phyloP scores from a whole-genome alignment of 192 early-diverging fungal genomes.

The Gorgonomyces haynaldii region DNA sequence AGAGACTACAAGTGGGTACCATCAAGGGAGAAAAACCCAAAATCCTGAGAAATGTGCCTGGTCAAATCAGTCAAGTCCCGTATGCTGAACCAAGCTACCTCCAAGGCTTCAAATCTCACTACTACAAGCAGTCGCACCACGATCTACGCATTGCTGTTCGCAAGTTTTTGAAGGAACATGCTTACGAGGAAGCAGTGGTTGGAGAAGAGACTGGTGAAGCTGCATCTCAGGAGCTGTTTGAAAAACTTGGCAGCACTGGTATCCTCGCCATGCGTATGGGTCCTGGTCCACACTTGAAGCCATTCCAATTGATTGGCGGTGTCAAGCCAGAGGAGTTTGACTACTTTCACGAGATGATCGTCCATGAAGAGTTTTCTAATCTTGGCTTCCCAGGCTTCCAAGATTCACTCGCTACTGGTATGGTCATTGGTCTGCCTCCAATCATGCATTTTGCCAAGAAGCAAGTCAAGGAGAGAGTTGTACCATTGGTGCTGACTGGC shows the following conservation, averaged over 20 bases:
- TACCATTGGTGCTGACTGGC: conserved; percentile 29
- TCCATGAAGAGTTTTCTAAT: conserved; percentile 27
- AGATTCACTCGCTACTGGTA: conserved; percentile 24
- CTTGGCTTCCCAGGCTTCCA: conserved; percentile 22
- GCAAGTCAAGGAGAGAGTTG: conserved; percentile 26
- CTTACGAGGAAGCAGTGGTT: conserved; percentile 11
- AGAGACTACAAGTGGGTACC: conserved; percentile 10
- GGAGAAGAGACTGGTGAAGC: conserved; percentile 16
- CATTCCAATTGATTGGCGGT: conserved; percentile 21
- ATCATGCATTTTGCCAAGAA: conserved; percentile 24
- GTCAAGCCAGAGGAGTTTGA: conserved; percentile 41
- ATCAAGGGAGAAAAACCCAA: conserved; percentile 24
- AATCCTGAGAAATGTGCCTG: conserved; percentile 15
- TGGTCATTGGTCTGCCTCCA: conserved; percentile 34
- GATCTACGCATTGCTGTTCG: conserved; percentile 29
- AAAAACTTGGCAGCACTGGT: conserved; percentile 28
- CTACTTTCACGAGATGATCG: conserved; percentile 41
- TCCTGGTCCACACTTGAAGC: conserved; percentile 31
- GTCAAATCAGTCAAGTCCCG: conserved; percentile 14
- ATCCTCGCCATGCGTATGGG: conserved; percentile 29
- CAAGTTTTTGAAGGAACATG: conserved; percentile 21
- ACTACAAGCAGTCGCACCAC: conserved; percentile 32
- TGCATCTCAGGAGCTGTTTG: conserved; percentile 20
- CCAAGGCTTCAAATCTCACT: conserved; percentile 26
- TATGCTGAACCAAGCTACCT: conserved; percentile 23